Evolutionary conservation across 2,329 filamentous ascomycete species (phyloP).

Genomic region (Aspergillus sp.): DNA sequence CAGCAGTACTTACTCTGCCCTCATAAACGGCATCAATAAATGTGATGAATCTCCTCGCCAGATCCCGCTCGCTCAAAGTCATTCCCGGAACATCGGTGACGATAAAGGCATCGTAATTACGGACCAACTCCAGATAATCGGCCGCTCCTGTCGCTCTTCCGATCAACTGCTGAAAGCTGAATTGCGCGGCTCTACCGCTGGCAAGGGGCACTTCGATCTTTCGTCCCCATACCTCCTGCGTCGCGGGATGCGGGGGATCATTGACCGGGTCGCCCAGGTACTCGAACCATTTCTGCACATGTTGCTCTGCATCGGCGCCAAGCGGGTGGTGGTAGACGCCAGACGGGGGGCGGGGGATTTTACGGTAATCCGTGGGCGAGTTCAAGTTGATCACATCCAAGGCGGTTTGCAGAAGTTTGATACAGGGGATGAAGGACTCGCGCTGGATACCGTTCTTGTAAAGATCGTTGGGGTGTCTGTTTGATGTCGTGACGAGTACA

Average conservation of each 20-base stretch:
- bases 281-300: conserved; percentile 92
- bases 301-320: conserved; percentile 68
- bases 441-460: conserved; percentile 98
- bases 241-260: conserved; percentile 70
- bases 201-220: conserved; percentile 83
- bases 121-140: conserved; percentile 88
- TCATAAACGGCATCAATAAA: conserved; percentile 98
- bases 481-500: conserved; percentile 91
- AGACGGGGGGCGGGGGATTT: conserved; percentile 86
- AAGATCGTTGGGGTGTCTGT: conserved; percentile 90
- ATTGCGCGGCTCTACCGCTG: conserved; percentile 82
- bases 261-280: conserved; percentile 81
- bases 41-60: conserved; percentile 90
- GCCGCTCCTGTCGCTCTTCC: conserved; percentile 84
- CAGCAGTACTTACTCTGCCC: conserved; percentile 42
- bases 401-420: conserved; percentile 78
- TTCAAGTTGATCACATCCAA: conserved; percentile 91
- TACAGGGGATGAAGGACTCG: conserved; percentile 91
- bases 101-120: conserved; percentile 87
- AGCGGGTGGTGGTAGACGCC: conserved; percentile 92
- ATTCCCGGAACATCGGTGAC: conserved; percentile 89
- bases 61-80: conserved; percentile 78
- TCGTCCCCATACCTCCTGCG: conserved; percentile 86
- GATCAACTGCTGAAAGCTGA: conserved; percentile 89
- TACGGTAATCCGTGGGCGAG: conserved; percentile 93